Percentiles rank a stretch among this genome's conserved stretches.
phyloP scores from a whole-genome alignment of 2,329 filamentous ascomycete species.

The Canariomyces notabilis region DNA sequence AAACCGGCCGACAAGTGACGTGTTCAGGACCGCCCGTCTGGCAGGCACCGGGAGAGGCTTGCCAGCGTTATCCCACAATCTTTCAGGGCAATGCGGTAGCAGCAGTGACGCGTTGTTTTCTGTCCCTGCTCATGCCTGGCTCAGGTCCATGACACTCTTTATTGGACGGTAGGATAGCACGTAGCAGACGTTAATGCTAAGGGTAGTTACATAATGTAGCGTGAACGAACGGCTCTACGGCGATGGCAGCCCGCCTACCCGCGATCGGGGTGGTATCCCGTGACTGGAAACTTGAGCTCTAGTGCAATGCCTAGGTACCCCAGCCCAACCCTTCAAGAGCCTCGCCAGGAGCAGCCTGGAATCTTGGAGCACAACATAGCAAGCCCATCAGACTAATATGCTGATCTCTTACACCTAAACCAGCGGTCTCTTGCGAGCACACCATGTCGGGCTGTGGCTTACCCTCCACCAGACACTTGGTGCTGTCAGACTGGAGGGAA shows the following conservation, averaged over 20 bases:
- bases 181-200: conserved; percentile 9
- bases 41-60: not conserved
- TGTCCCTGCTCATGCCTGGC: not conserved
- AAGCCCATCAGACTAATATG: too few relatives aligned
- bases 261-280: conserved; percentile 9
- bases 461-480: conserved; percentile 1
- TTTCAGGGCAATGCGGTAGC: conserved; percentile 8
- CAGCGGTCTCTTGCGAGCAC: not conserved
- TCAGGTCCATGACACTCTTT: conserved; percentile 21
- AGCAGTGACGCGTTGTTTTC: not conserved
- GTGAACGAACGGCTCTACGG: conserved; percentile 15
- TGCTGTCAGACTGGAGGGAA: not conserved
- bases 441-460: conserved; percentile 4
- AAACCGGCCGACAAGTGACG: conserved; percentile 4
- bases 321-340: conserved; percentile 11
- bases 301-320: conserved; percentile 20
- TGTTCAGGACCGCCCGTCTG: conserved; percentile 9
- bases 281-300: conserved; percentile 11
- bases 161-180: conserved; percentile 18
- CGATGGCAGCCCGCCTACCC: conserved; percentile 17
- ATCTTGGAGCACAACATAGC: conserved; percentile 14
- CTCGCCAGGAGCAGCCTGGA: too few relatives aligned
- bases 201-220: not conserved
- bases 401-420: conserved; percentile 1
- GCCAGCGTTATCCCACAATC: not conserved